Conservation (phyloP, 495 filamentous ascomycete species). For the Hypoxylon fragiforme region DNA sequence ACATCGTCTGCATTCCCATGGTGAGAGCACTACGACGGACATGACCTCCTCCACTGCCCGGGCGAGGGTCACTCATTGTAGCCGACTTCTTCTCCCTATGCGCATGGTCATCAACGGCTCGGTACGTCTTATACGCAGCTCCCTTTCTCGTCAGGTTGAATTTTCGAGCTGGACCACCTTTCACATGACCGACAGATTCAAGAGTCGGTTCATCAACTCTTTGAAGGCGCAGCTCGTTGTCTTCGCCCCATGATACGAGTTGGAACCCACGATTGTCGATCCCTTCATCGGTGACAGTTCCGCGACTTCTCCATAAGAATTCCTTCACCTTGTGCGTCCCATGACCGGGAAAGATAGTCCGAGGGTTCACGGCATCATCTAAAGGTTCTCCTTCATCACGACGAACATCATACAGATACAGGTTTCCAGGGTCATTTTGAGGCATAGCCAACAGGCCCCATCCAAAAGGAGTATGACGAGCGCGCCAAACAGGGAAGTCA, state of each 20-base stretch:
- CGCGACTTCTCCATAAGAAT: slow-evolving; percentile 87
- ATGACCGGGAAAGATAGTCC: slow-evolving; percentile 79
- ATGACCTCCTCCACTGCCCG: slow-evolving; percentile 43
- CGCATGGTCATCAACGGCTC: slow-evolving; percentile 60
- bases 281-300: slow-evolving; percentile 65
- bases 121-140: slow-evolving; percentile 84
- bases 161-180: slow-evolving; percentile 64
- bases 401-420: slow-evolving; percentile 84
- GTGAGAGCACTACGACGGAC: slow-evolving; percentile 49
- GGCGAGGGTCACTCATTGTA: slow-evolving; percentile 56
- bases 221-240: slow-evolving; percentile 80
- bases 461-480: slow-evolving; percentile 91
- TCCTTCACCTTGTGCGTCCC: slow-evolving; percentile 83
- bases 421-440: slow-evolving; percentile 77
- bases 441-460: slow-evolving; percentile 89
- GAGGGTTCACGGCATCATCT: slow-evolving; percentile 56
- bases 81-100: slow-evolving; percentile 46
- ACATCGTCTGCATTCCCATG: slow-evolving; percentile 45
- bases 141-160: slow-evolving; percentile 79
- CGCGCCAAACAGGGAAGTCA: slow-evolving; percentile 88
- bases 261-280: slow-evolving; percentile 91
- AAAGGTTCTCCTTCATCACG: slow-evolving; percentile 43
- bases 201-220: slow-evolving; percentile 67
- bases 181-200: slow-evolving; percentile 73
- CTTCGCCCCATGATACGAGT: slow-evolving; percentile 89